A percentile compares a stretch with the other conserved stretches of the same genome.
phyloP scores from a whole-genome alignment of 768 basidiomycete species.

The Rickenella mellea region DNA sequence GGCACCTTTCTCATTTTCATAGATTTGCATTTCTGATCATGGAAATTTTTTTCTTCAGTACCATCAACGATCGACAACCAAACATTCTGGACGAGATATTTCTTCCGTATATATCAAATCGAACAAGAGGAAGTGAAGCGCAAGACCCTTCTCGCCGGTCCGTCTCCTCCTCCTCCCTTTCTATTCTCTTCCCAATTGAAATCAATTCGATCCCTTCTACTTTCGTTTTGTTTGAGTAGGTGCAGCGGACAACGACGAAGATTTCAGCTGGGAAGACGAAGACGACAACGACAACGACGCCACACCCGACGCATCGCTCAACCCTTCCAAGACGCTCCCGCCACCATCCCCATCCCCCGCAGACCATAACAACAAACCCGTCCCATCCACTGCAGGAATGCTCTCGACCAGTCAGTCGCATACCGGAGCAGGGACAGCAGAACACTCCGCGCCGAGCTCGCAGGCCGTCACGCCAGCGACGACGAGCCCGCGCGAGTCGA shows the following conservation, averaged over 20 bases:
- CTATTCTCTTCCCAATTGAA: not conserved
- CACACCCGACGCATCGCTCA: conserved; percentile 6
- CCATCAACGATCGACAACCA: conserved; percentile 54
- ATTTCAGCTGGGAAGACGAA: conserved; percentile 88
- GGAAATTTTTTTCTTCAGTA: conserved; percentile 33
- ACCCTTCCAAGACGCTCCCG: not conserved
- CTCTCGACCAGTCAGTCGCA: conserved; percentile 13
- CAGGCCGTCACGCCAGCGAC: conserved; percentile 24
- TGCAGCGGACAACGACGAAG: conserved; percentile 67
- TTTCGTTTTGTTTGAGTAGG: conserved; percentile 17
- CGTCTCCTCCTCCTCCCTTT: conserved; percentile 8
- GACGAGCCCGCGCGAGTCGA: conserved; percentile 44
- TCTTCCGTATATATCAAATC: conserved; percentile 82
- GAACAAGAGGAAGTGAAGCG: conserved; percentile 69
- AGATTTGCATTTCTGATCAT: conserved; percentile 4
- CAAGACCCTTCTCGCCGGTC: conserved; percentile 68
- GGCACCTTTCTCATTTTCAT: conserved; percentile 12
- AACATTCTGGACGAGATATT: conserved; percentile 82
- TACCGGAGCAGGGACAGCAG: conserved; percentile 13
- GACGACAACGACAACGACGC: conserved; percentile 53
- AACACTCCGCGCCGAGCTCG: conserved; percentile 20
- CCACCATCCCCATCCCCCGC: conserved; percentile 5
- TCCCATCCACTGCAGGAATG: conserved; percentile 16
- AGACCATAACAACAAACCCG: conserved; percentile 10
- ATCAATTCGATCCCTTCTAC: conserved; percentile 16